Conservation (phyloP, 345 rosid species). For the Eucalyptus paniculata region DNA sequence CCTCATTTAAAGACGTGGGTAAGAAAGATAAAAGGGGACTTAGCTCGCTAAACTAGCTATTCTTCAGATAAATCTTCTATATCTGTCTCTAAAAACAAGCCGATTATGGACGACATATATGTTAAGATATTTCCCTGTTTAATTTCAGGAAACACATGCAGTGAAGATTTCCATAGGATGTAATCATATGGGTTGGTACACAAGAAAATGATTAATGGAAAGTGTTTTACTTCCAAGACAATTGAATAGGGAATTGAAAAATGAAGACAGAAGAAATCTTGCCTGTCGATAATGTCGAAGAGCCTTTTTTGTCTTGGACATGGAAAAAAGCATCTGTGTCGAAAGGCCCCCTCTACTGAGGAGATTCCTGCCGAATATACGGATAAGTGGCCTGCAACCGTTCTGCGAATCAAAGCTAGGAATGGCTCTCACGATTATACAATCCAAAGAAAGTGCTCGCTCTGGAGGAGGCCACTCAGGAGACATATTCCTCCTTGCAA, state of each 20-base stretch:
- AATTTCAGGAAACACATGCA: neutral
- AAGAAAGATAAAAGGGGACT: neutral
- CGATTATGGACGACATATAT: neutral
- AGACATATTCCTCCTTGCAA: slow-evolving; percentile 72
- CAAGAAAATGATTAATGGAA: neutral
- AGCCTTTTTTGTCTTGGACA: slow-evolving; percentile 63
- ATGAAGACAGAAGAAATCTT: neutral
- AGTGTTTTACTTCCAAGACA: neutral
- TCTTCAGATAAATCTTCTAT: neutral
- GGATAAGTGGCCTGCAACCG: slow-evolving; percentile 88
- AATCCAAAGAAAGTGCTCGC: slow-evolving; percentile 85
- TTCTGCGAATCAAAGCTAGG: slow-evolving; percentile 86
- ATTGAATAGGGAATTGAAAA: neutral
- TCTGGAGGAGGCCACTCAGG: slow-evolving; percentile 99
- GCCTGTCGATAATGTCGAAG: slow-evolving; percentile 85
- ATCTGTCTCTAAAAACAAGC: neutral
- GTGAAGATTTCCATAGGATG: neutral
- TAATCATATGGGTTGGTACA: neutral
- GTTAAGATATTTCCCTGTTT: neutral
- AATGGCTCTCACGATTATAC: slow-evolving; percentile 74
- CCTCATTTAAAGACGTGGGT: neutral
- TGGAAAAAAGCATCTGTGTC: slow-evolving; percentile 82
- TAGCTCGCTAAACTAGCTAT: neutral
- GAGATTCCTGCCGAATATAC: slow-evolving; percentile 82
- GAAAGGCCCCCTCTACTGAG: slow-evolving; percentile 52